Percentiles rank a stretch among this genome's conserved stretches.
Evolutionary conservation across 2,329 filamentous ascomycete genomes (phyloP).

Genomic region (Fusarium nanum): DNA sequence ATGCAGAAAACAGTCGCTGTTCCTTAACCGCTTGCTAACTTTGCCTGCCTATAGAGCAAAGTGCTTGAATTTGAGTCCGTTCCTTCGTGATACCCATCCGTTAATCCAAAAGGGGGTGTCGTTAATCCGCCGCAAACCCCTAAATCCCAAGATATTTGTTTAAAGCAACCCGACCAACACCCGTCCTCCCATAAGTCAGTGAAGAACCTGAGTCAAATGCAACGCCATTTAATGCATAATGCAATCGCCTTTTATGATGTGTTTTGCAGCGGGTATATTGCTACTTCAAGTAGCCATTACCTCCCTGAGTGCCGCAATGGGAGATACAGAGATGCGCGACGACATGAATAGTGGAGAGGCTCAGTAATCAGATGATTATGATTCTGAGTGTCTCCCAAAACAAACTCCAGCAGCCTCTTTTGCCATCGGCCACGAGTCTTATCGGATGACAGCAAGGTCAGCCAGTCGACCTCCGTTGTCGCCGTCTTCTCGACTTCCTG

Average conservation of each 20-base stretch:
- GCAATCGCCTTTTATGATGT: constrained; percentile 41
- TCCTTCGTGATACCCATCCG: constrained; percentile 31
- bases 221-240: constrained; percentile 50
- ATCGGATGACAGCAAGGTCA: constrained; percentile 87
- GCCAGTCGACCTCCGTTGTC: constrained; percentile 72
- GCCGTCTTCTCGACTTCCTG: constrained; percentile 76
- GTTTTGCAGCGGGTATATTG: constrained; percentile 41
- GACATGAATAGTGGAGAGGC: neutral
- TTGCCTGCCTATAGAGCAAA: constrained; percentile 18
- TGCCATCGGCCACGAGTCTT: neutral
- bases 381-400: neutral
- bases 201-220: constrained; percentile 43
- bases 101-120: constrained; percentile 34
- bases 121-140: constrained; percentile 25
- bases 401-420: neutral
- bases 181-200: constrained; percentile 34
- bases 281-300: constrained; percentile 23
- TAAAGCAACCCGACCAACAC: constrained; percentile 45
- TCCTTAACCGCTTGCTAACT: constrained; percentile 21
- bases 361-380: neutral
- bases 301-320: constrained; percentile 15
- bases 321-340: constrained; percentile 9
- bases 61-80: constrained; percentile 12
- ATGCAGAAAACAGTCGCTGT: constrained; percentile 35
- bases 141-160: constrained; percentile 31